phyloP scores from a whole-genome alignment of 2,329 filamentous ascomycete species.

The Grosmannia penicillata region DNA sequence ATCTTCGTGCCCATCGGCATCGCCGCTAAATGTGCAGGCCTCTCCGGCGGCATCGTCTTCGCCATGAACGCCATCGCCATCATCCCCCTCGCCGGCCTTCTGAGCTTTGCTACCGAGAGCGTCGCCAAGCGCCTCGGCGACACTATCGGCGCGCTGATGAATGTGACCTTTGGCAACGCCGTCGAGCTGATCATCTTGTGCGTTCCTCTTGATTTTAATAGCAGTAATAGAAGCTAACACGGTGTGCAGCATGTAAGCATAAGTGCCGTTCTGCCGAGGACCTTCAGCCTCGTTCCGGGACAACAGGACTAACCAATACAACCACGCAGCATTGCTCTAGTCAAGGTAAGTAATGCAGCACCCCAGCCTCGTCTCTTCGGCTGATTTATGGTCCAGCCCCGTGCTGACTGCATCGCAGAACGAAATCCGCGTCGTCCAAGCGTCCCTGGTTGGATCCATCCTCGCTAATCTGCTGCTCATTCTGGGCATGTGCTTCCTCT shows the following conservation, averaged over 20 bases:
- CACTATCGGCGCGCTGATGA: slow-evolving; percentile 74
- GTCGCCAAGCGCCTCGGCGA: slow-evolving; percentile 71
- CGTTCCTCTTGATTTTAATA: background rate
- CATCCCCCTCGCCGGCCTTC: slow-evolving; percentile 68
- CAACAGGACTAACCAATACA: background rate
- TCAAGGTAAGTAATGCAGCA: slow-evolving; percentile 9
- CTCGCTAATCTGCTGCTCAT: slow-evolving; percentile 64
- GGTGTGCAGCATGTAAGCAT: slow-evolving; percentile 15
- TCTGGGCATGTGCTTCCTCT: slow-evolving; percentile 58
- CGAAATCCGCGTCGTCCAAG: slow-evolving; percentile 62
- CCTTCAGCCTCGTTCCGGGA: no score
- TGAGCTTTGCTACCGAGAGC: slow-evolving; percentile 78
- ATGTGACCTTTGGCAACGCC: slow-evolving; percentile 84
- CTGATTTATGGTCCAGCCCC: background rate
- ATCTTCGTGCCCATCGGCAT: slow-evolving; percentile 60
- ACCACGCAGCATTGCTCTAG: slow-evolving; percentile 10
- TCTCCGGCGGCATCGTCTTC: slow-evolving; percentile 31
- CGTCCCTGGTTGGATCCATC: slow-evolving; percentile 61
- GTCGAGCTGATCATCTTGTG: slow-evolving; percentile 73
- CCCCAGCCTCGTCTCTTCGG: no score
- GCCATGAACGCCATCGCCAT: slow-evolving; percentile 58
- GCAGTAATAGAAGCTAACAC: no score
- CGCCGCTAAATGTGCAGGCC: slow-evolving; percentile 27
- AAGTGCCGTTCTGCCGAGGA: no score
- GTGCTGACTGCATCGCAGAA: slow-evolving; percentile 20